Evolutionary conservation across 345 rosid species (phyloP).

Genomic region (Noccaea bulbosa): DNA sequence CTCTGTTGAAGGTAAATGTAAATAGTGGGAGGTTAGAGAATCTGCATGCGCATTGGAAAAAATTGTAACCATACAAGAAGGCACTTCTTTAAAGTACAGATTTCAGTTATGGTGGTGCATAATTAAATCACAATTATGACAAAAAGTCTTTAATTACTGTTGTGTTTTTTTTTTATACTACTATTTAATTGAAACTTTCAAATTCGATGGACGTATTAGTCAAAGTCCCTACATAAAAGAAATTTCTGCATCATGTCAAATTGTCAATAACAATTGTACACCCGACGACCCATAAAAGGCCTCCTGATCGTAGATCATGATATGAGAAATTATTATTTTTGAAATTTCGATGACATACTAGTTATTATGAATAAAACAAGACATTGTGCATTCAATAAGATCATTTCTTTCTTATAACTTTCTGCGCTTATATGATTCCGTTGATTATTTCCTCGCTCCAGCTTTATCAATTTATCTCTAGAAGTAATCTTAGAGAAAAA

Average conservation of each 20-base stretch:
- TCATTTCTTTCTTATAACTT: neutral
- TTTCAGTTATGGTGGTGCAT: constrained; percentile 18
- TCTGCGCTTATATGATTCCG: constrained; percentile 2
- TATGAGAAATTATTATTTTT: neutral
- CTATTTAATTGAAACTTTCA: constrained; percentile 28
- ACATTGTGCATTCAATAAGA: constrained; percentile 15
- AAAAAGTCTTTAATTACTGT: constrained; percentile 7
- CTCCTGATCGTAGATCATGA: neutral
- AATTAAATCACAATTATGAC: constrained; percentile 19
- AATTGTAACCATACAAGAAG: constrained; percentile 15
- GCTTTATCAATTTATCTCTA: constrained; percentile 20
- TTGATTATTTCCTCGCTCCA: constrained; percentile 11
- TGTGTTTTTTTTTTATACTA: neutral
- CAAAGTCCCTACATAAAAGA: constrained; percentile 34
- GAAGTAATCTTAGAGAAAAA: no score
- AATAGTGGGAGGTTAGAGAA: constrained; percentile 45
- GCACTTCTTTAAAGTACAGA: constrained; percentile 37
- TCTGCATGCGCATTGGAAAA: constrained; percentile 42
- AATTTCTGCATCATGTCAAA: constrained; percentile 18
- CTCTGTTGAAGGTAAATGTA: constrained; percentile 36
- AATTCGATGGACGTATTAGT: constrained; percentile 28
- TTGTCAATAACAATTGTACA: constrained; percentile 3
- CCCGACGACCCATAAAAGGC: constrained; percentile 7
- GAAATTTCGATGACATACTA: constrained; percentile 21
- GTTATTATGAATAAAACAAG: constrained; percentile 16